Evolutionary conservation across 441 rosid species (phyloP).

Genomic region (Populus hybrid): DNA sequence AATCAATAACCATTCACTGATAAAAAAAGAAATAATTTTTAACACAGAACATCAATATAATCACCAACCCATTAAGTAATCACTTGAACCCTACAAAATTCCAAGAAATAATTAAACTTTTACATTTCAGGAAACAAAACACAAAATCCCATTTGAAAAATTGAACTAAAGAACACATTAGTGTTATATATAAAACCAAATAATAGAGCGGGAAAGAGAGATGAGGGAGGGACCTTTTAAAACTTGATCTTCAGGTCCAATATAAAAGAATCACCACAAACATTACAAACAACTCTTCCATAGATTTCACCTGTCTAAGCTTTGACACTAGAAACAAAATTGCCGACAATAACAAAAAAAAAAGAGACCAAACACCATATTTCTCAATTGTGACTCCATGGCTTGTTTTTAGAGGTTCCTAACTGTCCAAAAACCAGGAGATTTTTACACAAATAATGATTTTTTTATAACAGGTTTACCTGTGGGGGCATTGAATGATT

Average conservation of each 20-base stretch:
- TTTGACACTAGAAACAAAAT: constrained; percentile 35
- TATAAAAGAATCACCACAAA: constrained; percentile 45
- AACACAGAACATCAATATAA: background rate
- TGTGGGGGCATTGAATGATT: no score
- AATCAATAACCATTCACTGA: background rate
- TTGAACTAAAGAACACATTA: background rate
- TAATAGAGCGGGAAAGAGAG: background rate
- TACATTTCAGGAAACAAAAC: background rate
- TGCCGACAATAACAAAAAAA: background rate
- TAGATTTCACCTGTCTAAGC: constrained; percentile 92
- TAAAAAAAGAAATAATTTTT: background rate
- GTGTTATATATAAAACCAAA: background rate
- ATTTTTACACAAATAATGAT: no score
- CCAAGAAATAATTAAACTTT: background rate
- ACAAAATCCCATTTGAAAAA: background rate
- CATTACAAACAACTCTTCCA: constrained; percentile 77
- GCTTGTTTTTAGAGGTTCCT: no score
- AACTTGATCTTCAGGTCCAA: constrained; percentile 71
- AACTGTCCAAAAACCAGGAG: no score
- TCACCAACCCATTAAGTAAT: background rate
- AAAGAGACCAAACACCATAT: background rate
- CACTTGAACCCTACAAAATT: background rate
- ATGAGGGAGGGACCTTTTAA: no score
- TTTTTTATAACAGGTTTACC: no score
- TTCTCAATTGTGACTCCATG: background rate